Conservation (phyloP, 2,329 filamentous ascomycete species). For the Beauveria rudraprayagi region DNA sequence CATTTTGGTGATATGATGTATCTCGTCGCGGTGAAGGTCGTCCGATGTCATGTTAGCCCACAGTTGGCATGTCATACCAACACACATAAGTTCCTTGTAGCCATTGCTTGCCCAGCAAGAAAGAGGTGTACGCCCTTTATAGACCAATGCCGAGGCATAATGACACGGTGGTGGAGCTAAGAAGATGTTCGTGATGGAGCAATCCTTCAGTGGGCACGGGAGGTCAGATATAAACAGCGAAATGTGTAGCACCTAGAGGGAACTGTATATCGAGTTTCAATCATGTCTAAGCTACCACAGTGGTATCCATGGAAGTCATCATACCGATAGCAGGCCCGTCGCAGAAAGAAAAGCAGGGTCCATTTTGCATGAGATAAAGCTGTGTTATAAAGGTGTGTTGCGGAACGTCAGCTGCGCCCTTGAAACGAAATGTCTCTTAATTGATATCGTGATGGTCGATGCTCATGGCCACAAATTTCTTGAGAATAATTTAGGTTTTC, state of each 20-base stretch:
- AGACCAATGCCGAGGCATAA: conserved; percentile 92
- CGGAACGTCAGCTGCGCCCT: conserved; percentile 91
- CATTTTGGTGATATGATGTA: conserved; percentile 85
- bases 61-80: conserved; percentile 75
- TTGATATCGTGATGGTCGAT: conserved; percentile 92
- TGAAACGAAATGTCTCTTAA: conserved; percentile 72
- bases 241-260: too few relatives aligned
- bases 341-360: conserved; percentile 88
- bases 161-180: conserved; percentile 93
- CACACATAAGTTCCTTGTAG: conserved; percentile 73
- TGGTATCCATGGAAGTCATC: background rate
- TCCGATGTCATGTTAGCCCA: conserved; percentile 70
- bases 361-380: conserved; percentile 72
- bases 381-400: conserved; percentile 50
- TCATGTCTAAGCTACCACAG: too few relatives aligned
- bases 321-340: conserved; percentile 69
- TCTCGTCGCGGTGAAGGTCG: conserved; percentile 85
- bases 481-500: too few relatives aligned
- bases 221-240: too few relatives aligned
- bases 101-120: conserved; percentile 90
- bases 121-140: conserved; percentile 95
- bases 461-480: conserved; percentile 48
- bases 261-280: too few relatives aligned
- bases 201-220: conserved; percentile 32
- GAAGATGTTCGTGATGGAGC: conserved; percentile 63